Evolutionary conservation across 176 grass and related monocot genomes (phyloP).

Genomic region (Rhynchospora breviuscula): DNA sequence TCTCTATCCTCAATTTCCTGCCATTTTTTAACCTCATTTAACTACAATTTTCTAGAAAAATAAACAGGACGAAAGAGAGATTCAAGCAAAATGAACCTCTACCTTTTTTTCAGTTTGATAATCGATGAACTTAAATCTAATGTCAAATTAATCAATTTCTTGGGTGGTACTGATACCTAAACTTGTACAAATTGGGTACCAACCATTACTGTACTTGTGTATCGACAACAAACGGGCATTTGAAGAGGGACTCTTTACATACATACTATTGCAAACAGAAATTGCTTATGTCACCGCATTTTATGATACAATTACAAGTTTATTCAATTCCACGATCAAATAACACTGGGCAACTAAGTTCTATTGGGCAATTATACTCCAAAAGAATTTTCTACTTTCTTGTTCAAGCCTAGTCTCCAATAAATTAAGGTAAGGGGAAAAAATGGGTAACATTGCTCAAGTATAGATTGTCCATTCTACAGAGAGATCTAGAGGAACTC

Average conservation of each 20-base stretch:
- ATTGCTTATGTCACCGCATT: neutral
- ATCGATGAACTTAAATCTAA: neutral
- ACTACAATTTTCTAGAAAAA: neutral
- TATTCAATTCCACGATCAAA: neutral
- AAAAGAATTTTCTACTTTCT: neutral
- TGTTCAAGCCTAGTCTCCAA: neutral
- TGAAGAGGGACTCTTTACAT: neutral
- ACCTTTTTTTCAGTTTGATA: neutral
- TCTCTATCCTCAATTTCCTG: constrained; percentile 93
- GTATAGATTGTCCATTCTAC: neutral
- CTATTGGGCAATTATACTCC: neutral
- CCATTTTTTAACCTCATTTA: neutral
- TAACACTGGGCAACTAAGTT: neutral
- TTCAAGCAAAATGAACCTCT: neutral
- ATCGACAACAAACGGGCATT: neutral
- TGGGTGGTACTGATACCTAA: neutral
- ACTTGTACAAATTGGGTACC: neutral
- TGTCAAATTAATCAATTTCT: neutral
- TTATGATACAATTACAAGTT: neutral
- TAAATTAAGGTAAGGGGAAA: neutral
- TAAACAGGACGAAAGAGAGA: neutral
- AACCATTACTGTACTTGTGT: neutral
- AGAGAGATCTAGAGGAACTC: neutral
- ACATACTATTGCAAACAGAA: constrained; percentile 3
- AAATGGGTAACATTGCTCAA: neutral